These are phyloP conservation scores for Phytopythium cucurbitacearum DNA, from an alignment of 352 stramenopile species.

Conservation along the genomic window DNA sequence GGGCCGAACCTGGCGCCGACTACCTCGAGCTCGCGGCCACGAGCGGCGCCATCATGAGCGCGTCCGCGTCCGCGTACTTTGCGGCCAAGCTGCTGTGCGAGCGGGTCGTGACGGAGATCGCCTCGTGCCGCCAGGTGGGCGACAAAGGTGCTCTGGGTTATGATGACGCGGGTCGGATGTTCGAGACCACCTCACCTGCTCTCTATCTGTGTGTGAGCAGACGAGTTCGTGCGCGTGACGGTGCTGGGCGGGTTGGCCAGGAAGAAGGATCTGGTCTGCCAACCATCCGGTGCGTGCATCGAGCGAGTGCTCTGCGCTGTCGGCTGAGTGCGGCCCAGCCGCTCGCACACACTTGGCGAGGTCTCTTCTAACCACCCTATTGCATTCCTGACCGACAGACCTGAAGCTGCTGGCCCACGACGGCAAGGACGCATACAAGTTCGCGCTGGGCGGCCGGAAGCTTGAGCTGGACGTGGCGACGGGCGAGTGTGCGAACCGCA, in stretches of 20 bases:
- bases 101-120: constrained; percentile 67
- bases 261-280: constrained; percentile 45
- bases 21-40: constrained; percentile 32
- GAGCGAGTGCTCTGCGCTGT: neutral
- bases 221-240: constrained; percentile 56
- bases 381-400: constrained; percentile 22
- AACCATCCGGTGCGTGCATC: constrained; percentile 31
- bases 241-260: constrained; percentile 27
- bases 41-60: constrained; percentile 58
- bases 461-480: constrained; percentile 54
- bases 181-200: too few species aligned
- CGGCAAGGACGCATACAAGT: constrained; percentile 56
- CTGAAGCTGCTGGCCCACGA: constrained; percentile 49
- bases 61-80: constrained; percentile 63
- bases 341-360: too few species aligned
- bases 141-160: constrained; percentile 29
- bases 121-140: constrained; percentile 53
- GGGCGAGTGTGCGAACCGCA: constrained; percentile 50
- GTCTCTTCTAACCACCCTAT: too few species aligned
- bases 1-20: constrained; percentile 44
- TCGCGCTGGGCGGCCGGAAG: constrained; percentile 42
- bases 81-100: constrained; percentile 67
- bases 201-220: constrained; percentile 5
- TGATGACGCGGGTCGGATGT: too few species aligned
- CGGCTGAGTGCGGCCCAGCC: too few species aligned